Base-by-base conservation (phyloP, 2,329 filamentous ascomycete species). In the Celoporthe dispersa region DNA sequence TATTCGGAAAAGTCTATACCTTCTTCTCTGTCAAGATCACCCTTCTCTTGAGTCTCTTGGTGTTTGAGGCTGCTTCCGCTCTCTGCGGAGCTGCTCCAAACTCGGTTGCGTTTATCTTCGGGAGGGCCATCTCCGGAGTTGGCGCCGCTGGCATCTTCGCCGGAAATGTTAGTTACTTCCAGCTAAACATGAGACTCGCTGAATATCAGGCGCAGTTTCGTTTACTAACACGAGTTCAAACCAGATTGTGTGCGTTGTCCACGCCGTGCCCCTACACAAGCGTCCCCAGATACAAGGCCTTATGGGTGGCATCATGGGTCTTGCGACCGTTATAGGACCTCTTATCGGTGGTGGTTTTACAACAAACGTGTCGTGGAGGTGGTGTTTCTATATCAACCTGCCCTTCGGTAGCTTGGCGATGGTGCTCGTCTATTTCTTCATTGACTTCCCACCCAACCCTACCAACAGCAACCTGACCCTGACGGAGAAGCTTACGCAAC, bases 71-170 rank as follows among this genome's bases (percentile, higher is more conserved):
- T n/a, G n/a, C n/a, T n/a, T 76, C 74, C 8, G 68, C 75, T n/a
- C 65, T 77, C 35, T 77, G 75, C 39, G 76, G 74, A 11, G 70
- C 74, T 1, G 75, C 76, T 33, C 75, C 75, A 9, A 75, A 65
- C 31, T 75, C 76, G 12, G 72, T 72, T 1, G 74, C 75, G 8
- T 74, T 77, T 44, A 77, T 77, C 44, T 65, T 76, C 33, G 76
- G 76, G 11, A 74, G 76, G 39, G 75, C 74, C 14, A 61, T 77
- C 4, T 72, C 73, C 55, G 76, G 76, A 53, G 39, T 75, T 35
- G 75, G 75, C 3, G 61, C 68, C 22, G 71, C 73, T 16, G 74
- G 76, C 66, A 76, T 77, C 62, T n/a, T 75, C 76, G 44, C 75
- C 6, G 75, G 76, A 41, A 71, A 75, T 25, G 72, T 71, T 66